Conservation (phyloP, 2,329 filamentous ascomycete genomes). For the Berkeleyomyces basicola region DNA sequence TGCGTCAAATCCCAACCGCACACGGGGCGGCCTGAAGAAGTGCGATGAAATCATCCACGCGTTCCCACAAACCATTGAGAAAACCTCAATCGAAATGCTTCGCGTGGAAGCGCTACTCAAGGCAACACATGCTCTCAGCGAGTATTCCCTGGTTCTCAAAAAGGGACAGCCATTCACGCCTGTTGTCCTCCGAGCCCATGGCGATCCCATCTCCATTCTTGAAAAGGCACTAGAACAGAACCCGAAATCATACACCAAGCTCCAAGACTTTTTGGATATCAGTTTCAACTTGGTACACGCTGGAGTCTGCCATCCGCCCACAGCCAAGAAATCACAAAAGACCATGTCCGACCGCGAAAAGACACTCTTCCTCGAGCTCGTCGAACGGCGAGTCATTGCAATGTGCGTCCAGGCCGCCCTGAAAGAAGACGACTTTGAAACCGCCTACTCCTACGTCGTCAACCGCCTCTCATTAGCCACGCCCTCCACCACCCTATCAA, state of each 20-base stretch:
- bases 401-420: slow-evolving; percentile 70
- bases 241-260: slow-evolving; percentile 51
- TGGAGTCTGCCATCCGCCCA: slow-evolving; percentile 20
- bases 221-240: slow-evolving; percentile 63
- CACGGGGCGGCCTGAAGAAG: slow-evolving; percentile 59
- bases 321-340: slow-evolving; percentile 13
- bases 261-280: slow-evolving; percentile 56
- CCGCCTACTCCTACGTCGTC: slow-evolving; percentile 68
- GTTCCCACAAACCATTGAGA: slow-evolving; percentile 41
- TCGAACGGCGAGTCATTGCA: slow-evolving; percentile 52
- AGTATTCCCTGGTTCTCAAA: slow-evolving; percentile 62
- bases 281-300: slow-evolving; percentile 49
- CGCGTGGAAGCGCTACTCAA: slow-evolving; percentile 48
- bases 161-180: slow-evolving; percentile 68
- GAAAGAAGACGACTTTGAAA: slow-evolving; percentile 66
- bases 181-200: slow-evolving; percentile 58
- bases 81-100: slow-evolving; percentile 32
- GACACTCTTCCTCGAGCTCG: slow-evolving; percentile 22
- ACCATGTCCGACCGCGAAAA: slow-evolving; percentile 16
- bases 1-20: slow-evolving; percentile 65
- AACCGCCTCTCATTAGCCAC: slow-evolving; percentile 39
- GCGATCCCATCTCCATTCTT: slow-evolving; percentile 58
- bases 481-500: slow-evolving; percentile 22
- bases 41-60: slow-evolving; percentile 55
- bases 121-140: slow-evolving; percentile 58